Conservation (phyloP, 768 basidiomycete species). For the Naganishia onofrii region DNA sequence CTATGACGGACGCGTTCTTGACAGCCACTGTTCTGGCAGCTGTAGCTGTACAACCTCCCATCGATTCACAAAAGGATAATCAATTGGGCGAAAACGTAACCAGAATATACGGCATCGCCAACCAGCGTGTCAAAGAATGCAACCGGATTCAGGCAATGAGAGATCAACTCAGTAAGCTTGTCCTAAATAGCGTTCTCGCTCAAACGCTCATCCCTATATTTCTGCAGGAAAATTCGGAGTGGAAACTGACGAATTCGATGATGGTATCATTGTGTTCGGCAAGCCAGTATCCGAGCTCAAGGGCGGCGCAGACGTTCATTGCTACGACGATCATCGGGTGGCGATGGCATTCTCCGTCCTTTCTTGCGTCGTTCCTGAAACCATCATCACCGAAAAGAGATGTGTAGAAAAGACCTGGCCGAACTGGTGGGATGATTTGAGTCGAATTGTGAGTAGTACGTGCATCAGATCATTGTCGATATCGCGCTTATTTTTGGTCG, state of each 20-base stretch:
- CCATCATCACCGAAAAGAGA: constrained; percentile 87
- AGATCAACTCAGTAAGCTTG: constrained; percentile 73
- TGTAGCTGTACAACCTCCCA: constrained; percentile 58
- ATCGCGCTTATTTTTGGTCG: constrained; percentile 23
- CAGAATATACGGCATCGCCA: constrained; percentile 89
- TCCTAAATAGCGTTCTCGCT: not conserved
- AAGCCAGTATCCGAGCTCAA: constrained; percentile 64
- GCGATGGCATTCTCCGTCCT: constrained; percentile 97
- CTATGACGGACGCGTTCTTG: constrained; percentile 99
- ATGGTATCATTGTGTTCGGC: constrained; percentile 87
- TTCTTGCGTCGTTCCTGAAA: constrained; percentile 67
- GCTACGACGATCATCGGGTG: constrained; percentile 97
- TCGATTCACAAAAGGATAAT: constrained; percentile 34
- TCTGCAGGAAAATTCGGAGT: constrained; percentile 85
- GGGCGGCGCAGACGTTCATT: constrained; percentile 76
- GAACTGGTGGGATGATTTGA: constrained; percentile 98
- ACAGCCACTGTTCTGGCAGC: constrained; percentile 91
- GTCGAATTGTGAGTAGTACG: constrained; percentile 69
- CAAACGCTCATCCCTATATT: constrained; percentile 8
- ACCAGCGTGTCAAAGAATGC: constrained; percentile 97
- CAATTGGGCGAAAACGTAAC: constrained; percentile 57
- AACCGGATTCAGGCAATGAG: constrained; percentile 96
- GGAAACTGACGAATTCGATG: constrained; percentile 83
- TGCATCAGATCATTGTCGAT: not conserved
- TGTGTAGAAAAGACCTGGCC: constrained; percentile 99